phyloP scores from a whole-genome alignment of 2,329 filamentous ascomycete species.

The Penicillium italicum region DNA sequence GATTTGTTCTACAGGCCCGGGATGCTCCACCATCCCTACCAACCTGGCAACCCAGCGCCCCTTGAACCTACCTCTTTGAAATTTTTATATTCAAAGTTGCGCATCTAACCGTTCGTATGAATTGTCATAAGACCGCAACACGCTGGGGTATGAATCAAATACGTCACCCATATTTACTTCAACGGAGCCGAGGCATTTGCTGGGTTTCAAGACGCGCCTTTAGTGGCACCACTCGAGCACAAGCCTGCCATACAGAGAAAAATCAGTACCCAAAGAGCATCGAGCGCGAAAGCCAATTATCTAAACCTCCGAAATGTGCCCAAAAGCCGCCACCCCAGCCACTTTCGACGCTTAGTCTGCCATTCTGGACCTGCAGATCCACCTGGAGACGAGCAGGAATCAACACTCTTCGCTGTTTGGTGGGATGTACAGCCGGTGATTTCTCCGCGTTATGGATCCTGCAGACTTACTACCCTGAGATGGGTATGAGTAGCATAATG shows the following conservation, averaged over 20 bases:
- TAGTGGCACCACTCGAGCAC: background rate
- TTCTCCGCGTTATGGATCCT: conserved; percentile 56
- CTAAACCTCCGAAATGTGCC: background rate
- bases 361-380: conserved; percentile 37
- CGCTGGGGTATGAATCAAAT: background rate
- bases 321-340: background rate
- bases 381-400: conserved; percentile 52
- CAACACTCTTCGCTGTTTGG: conserved; percentile 55
- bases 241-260: conserved; percentile 1
- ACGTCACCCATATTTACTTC: background rate
- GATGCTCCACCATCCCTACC: background rate
- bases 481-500: conserved; percentile 52
- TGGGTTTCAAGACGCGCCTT: background rate
- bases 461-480: conserved; percentile 47
- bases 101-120: background rate
- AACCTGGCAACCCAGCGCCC: background rate
- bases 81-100: background rate
- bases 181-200: background rate
- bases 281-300: background rate
- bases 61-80: background rate
- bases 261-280: background rate
- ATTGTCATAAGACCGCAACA: background rate
- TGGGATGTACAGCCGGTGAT: conserved; percentile 56
- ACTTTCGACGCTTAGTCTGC: background rate
- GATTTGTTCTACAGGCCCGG: conserved; percentile 7